Conservation (phyloP, 2,329 filamentous ascomycete genomes). For the Canariomyces notabilis region DNA sequence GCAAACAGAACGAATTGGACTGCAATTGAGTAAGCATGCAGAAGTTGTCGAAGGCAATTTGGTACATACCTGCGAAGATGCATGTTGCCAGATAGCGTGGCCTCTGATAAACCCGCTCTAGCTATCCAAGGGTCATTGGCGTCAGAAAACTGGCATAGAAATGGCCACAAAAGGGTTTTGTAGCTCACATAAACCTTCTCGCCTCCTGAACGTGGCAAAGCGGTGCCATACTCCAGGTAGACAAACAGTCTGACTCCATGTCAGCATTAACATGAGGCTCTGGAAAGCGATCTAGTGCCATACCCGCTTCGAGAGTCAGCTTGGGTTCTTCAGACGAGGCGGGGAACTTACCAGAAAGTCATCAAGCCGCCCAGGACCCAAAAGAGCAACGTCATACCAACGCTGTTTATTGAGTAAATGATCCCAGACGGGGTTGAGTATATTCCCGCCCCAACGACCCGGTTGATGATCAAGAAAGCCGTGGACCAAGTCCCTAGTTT, state of each 20-base stretch:
- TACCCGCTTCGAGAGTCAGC: slow-evolving; percentile 22
- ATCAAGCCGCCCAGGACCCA: slow-evolving; percentile 28
- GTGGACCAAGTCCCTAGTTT: slow-evolving; percentile 30
- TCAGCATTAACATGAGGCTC: neutral
- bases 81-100: slow-evolving; percentile 33
- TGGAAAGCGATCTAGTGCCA: neutral
- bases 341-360: slow-evolving; percentile 38
- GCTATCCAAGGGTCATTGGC: slow-evolving; percentile 4
- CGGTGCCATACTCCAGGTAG: slow-evolving; percentile 47
- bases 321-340: neutral
- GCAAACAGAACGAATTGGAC: slow-evolving; percentile 35
- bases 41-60: neutral
- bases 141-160: slow-evolving; percentile 2
- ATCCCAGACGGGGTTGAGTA: neutral
- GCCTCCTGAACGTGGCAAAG: slow-evolving; percentile 40
- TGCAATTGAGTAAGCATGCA: slow-evolving; percentile 1
- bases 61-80: slow-evolving; percentile 28
- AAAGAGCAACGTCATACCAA: no score
- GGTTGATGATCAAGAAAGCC: slow-evolving; percentile 43
- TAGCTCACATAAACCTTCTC: slow-evolving; percentile 38
- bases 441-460: slow-evolving; percentile 31
- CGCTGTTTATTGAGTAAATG: no score
- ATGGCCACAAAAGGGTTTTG: neutral
- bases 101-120: slow-evolving; percentile 31
- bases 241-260: slow-evolving; percentile 27